Conservation (phyloP, 2,329 filamentous ascomycete species). For the Blumeria graminis region DNA sequence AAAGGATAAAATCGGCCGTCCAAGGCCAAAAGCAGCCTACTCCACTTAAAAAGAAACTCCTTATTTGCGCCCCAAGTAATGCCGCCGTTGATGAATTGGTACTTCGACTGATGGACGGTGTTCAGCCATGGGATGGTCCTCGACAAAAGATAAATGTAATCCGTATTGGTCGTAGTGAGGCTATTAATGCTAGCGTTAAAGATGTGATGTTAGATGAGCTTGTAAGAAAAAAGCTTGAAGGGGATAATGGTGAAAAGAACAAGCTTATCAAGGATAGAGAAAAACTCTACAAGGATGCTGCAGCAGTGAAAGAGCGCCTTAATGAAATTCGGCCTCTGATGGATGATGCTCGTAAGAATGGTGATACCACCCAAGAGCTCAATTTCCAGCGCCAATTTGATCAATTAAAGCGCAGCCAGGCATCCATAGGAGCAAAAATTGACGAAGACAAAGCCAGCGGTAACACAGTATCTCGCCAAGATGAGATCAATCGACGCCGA, state of each 20-base stretch:
- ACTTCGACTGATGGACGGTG: conserved; percentile 66
- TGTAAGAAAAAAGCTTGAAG: conserved; percentile 48
- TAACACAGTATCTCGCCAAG: conserved; percentile 57
- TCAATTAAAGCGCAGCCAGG: conserved; percentile 51
- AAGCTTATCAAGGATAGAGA: conserved; percentile 25
- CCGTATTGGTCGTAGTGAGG: conserved; percentile 72
- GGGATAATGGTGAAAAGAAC: conserved; percentile 32
- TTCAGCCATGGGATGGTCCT: conserved; percentile 53
- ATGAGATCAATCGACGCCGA: conserved; percentile 60
- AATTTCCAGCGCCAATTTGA: conserved; percentile 56
- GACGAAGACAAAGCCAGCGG: conserved; percentile 73
- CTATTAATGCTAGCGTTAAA: conserved; percentile 68
- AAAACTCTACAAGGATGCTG: conserved; percentile 36
- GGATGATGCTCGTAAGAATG: conserved; percentile 36
- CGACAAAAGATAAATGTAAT: conserved; percentile 63
- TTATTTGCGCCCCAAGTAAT: conserved; percentile 96
- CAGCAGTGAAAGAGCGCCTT: conserved; percentile 52
- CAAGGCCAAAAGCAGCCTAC: conserved; percentile 9
- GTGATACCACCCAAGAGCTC: conserved; percentile 23
- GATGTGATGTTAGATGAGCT: conserved; percentile 89
- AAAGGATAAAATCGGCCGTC: background rate
- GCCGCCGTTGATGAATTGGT: conserved; percentile 93
- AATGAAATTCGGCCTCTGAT: conserved; percentile 45
- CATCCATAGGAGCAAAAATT: conserved; percentile 54
- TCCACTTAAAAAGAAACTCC: conserved; percentile 48